Base-by-base conservation (phyloP, 768 basidiomycete species). In the Mycena leptocephala region DNA sequence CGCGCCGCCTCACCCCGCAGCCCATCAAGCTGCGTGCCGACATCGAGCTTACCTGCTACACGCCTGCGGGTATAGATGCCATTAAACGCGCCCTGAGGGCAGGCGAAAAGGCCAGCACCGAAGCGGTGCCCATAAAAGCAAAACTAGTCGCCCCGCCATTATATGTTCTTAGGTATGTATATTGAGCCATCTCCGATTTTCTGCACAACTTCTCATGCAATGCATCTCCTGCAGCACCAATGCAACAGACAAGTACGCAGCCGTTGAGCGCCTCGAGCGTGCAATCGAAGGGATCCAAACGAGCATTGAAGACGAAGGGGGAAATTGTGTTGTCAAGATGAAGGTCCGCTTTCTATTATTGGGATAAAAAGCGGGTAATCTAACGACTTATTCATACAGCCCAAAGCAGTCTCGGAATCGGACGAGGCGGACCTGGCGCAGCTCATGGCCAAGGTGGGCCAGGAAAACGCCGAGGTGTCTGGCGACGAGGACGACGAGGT, bases 21-120 rank as follows among this genome's bases (percentile, higher is more conserved):
- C 97, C 98, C 7, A 97, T 99, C 89, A 99, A 99, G 87, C 92
- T 99, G 48, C 96, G 98, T 79, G 97, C 98, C 5, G 98, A 99
- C 85, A 95, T 99, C 80, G 97, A 99, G 86, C 87, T 99, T 56
- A 98, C 97, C 48, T 99, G 98, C 85, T 99, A 98, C 84, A 94
- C 95, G 1, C 97, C 97, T 39, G 92, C 95, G 8, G 98, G 98
- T 11, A 99, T 99, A 83, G 96, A 98, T 80, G 97, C 98, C 7
- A 99, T 99, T 86, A 96, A 96, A 86, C 93, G 93, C 66, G 97
- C 98, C 0, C 89, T 99, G 41, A 90, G 91, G 53, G 95, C 95
- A 4, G 98, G 98, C 35, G 98, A 99, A 83, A 92, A 90, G 65
- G 92, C 95, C 77, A 96, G 95, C 84, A 97, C 90, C 22, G 95